Evolutionary conservation across 1,284 basidiomycete genomes (phyloP).

Genomic region (Lignosus rhinocerotis): DNA sequence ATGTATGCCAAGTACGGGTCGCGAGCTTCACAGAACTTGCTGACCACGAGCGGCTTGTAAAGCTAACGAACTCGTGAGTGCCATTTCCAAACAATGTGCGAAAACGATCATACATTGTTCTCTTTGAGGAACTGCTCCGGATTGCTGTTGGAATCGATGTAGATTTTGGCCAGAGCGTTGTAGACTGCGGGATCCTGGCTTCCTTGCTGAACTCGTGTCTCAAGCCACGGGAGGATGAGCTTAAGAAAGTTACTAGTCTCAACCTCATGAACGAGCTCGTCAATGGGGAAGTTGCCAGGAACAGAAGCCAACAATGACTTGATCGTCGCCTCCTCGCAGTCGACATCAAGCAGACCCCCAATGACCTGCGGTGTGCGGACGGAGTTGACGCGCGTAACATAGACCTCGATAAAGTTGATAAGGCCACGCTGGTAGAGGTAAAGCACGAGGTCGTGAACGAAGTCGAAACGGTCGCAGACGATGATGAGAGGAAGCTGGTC

Average conservation of each 20-base stretch:
- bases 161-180: constrained; percentile 98
- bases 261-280: constrained; percentile 96
- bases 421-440: constrained; percentile 99
- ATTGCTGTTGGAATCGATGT: constrained; percentile 98
- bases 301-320: constrained; percentile 93
- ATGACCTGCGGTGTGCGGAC: constrained; percentile 98
- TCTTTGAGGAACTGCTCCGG: constrained; percentile 98
- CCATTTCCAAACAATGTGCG: not conserved
- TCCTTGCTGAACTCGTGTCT: constrained; percentile 89
- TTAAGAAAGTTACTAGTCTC: constrained; percentile 97
- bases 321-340: constrained; percentile 96
- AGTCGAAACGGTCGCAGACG: constrained; percentile 99
- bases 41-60: constrained; percentile 95
- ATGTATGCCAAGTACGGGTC: constrained; percentile 99
- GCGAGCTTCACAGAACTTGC: constrained; percentile 99
- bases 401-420: constrained; percentile 98
- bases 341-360: constrained; percentile 95
- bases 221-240: constrained; percentile 96
- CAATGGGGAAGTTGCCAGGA: constrained; percentile 96
- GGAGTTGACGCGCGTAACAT: constrained; percentile 98
- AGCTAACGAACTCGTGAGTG: constrained; percentile 47
- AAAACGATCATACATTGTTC: constrained; percentile 75
- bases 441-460: constrained; percentile 98
- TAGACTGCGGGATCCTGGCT: constrained; percentile 92
- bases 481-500: constrained; percentile 99